Base-by-base conservation (phyloP, 2,329 filamentous ascomycete species). In the Monilinia laxa region DNA sequence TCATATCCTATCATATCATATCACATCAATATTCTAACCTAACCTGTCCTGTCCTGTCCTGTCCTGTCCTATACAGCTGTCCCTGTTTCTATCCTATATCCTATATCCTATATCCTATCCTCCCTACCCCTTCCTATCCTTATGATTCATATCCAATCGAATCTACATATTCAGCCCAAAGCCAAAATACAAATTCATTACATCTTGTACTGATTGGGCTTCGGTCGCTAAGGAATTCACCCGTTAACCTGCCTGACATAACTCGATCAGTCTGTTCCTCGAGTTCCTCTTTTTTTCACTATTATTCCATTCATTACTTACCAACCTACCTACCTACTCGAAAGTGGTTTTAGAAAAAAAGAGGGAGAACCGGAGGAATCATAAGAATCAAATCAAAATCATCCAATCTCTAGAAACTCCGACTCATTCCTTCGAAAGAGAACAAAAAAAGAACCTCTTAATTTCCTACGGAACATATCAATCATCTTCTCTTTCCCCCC, bases 161-260 rank as follows among this genome's bases (percentile, higher is more conserved):
- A 11, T 52, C 20, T 14, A 52, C 59, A 62, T 12, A 23, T 52
- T 31, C n/a, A 9, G 7, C 31, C 31, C 31, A 35, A 35, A 35
- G 7, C 31, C 42, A 47, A 52, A 62, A 40, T 16, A 62, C n/a
- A 53, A 62, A 62, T 62, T 25, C n/a, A 51, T 47, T 31, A 40
- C n/a, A 23, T 35, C 11, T 45, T 25, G 45, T 56, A 38, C 45
- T 55, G 49, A 47, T 53, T 58, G 53, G 63, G 65, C 62, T 56
- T 66, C 60, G 62, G 68, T 70, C 70, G 68, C 68, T 71, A 71
- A 69, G 65, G 64, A 70, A 67, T 68, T 69, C 54, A 53, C 55
- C 62, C 40, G 18, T 47, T 53, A n/a, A 20, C 40, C 45, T 51
- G 10, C n/a, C 57, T 20, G 25, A 35, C 57, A 42, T 16, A 35